phyloP scores from a whole-genome alignment of 768 basidiomycete species.

The Lactarius evosmus region DNA sequence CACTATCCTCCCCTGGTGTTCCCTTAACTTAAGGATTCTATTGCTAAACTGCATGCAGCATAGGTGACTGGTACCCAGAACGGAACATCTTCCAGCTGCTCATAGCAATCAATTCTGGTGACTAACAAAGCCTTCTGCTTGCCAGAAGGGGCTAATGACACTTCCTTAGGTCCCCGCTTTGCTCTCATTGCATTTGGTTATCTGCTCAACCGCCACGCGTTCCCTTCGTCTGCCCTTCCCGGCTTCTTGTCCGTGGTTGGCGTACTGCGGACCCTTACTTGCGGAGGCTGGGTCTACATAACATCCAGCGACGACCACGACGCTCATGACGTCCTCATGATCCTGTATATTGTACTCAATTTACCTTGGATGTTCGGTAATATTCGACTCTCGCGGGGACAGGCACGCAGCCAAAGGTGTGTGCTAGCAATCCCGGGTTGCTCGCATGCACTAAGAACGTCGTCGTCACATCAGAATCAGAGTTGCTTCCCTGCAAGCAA shows the following conservation, averaged over 20 bases:
- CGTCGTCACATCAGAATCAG: constrained; percentile 41
- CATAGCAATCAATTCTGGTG: constrained; percentile 80
- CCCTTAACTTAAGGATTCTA: background rate
- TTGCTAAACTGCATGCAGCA: constrained; percentile 41
- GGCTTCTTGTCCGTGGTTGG: constrained; percentile 58
- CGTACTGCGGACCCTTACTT: constrained; percentile 69
- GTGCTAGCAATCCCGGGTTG: constrained; percentile 12
- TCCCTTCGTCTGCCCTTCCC: constrained; percentile 40
- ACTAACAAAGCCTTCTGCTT: constrained; percentile 22
- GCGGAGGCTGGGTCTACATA: constrained; percentile 91
- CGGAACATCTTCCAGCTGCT: constrained; percentile 81
- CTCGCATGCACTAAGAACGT: background rate
- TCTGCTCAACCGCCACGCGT: constrained; percentile 47
- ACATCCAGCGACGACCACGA: constrained; percentile 83
- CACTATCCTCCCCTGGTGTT: background rate
- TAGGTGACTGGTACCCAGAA: constrained; percentile 91
- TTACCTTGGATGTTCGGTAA: constrained; percentile 84
- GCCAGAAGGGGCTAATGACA: background rate
- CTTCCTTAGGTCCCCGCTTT: constrained; percentile 56
- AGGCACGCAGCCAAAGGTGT: constrained; percentile 52
- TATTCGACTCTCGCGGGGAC: constrained; percentile 53
- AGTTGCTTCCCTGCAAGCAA: constrained; percentile 50
- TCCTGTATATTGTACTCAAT: constrained; percentile 78
- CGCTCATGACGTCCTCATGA: constrained; percentile 84
- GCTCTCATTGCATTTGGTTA: constrained; percentile 62